Base-by-base conservation (phyloP, 345 rosid genomes). In the Corchorus olitorius region DNA sequence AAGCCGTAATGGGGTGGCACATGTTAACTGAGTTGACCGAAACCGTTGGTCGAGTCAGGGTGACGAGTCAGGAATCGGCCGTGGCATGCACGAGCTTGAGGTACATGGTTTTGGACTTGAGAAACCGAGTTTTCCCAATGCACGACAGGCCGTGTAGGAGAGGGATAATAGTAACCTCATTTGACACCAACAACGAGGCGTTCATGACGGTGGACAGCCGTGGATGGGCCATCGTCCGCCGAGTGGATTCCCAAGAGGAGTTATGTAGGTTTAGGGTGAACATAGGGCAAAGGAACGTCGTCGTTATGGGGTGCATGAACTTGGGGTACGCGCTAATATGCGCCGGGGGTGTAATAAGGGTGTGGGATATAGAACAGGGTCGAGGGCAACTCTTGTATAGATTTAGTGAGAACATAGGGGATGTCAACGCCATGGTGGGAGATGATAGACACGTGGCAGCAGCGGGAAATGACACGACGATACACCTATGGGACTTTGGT, bases 401-500 rank as follows among this genome's bases (percentile, higher is more conserved):
- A 53, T 59, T 93, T 1, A 75, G 81, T 20, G 94, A 91, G 79
- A 83, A 90, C 65, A 13, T 87, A 0, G 97, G 88, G 3, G 93
- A 83, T 10, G 86, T 88, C 2, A 87, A 76, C 11, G 97, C 92
- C 0, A 80, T 93, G 4, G 92, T 83, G 48, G 92, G 89, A 0
- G 84, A 89, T 39, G 97, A 92, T 8, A 83, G 95, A 72, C 88
- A 96, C 83, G 93, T 96, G 86, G 98, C 91, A 4, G 98, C 83
- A n/a, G 83, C 85, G 3, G 71, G 75, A 39, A 70, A 63, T 14
- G 91, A 83, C 59, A 76, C 83, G 27, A 59, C 70, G 0, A 85
- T 96, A 81, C 94, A 93, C 71, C 75, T 96, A 8, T 96, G 99
- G 99, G 94, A 96, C 84, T 93, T 92, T 45, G 97, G 99, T 52